These are phyloP conservation scores for Podila verticillata DNA, from an alignment of 192 early-diverging fungal species.

Conservation along the genomic window DNA sequence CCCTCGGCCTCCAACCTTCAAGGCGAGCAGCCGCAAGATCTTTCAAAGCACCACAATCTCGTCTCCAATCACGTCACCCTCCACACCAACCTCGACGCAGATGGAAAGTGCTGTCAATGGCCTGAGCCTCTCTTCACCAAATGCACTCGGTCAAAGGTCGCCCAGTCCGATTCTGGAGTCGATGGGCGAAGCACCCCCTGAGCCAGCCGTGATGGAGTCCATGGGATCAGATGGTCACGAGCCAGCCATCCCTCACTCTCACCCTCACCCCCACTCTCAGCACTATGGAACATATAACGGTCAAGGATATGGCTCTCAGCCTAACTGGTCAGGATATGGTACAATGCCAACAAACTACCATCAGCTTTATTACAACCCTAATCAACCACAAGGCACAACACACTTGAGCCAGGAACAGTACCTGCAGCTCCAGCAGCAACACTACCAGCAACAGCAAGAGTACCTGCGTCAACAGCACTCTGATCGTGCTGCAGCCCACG, in stretches of 20 bases:
- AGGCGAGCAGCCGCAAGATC: conserved; percentile 30
- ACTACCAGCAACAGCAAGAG: conserved; percentile 28
- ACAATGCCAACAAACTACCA: conserved; percentile 2
- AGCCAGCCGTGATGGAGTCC: conserved; percentile 33
- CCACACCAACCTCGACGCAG: conserved; percentile 4
- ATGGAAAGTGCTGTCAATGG: conserved; percentile 31
- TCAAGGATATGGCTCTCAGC: not conserved
- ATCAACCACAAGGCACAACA: conserved; percentile 6
- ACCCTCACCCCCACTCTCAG: not conserved
- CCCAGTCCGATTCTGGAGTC: conserved; percentile 38
- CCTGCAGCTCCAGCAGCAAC: conserved; percentile 27
- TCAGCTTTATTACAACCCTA: conserved; percentile 4
- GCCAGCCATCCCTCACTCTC: not conserved
- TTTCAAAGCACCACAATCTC: conserved; percentile 21
- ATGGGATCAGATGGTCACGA: conserved; percentile 38
- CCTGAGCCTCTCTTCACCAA: conserved; percentile 22
- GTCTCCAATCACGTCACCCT: not conserved
- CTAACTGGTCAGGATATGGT: conserved; percentile 11
- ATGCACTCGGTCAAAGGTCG: not conserved
- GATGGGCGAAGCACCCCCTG: conserved; percentile 26
- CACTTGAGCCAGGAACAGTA: conserved; percentile 46
- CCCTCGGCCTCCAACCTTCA: conserved; percentile 42
- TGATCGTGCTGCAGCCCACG: conserved; percentile 31
- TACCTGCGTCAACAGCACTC: conserved; percentile 31
- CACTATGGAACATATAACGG: not conserved